Evolutionary conservation across 2,329 filamentous ascomycete genomes (phyloP), one percentile per base, ranked within the genome.

Genomic region (Shiraia sp.): DNA sequence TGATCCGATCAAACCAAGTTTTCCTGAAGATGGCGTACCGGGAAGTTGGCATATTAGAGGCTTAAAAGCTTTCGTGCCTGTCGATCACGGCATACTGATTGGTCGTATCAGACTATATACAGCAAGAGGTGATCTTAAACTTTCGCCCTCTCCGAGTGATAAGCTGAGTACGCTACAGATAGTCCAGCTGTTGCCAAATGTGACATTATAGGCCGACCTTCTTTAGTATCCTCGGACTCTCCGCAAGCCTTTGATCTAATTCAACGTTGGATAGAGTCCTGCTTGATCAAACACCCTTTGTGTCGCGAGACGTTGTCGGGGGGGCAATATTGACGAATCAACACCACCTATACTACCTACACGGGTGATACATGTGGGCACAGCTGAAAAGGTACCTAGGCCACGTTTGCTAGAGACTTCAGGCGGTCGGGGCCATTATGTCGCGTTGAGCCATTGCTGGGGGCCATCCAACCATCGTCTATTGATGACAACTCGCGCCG

Each of bases 361-460:
- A 14, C 46, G 52, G n/a, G 39, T 55, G 29, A 47, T 61, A 27
- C 44, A 59, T 32, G 49, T 57, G 26, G 42, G 48, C 17, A 34
- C 16, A 29, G 37, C 42, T n/a, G 42, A 47, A 31, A 36, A 36
- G 33, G 47, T 29, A 28, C 35, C 41, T 28, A 33, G 32, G 14
- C 55, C 55, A 30, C 47, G 49, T 22, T 32, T 59, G 36, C 31
- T 59, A 10, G 45, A 54, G 33, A 50, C 49, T 9, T 28, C 41
- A 32, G 44, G 36, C 27, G 42, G 23, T 29, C 42, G 42, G 37
- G 49, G 49, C 14, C 41, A 47, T 25, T 56, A 50, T 38, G 40
- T 50, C 13, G 46, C 51, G n/a, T 41, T 59, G 19, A 51, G 43
- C 33, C 54, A 61, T 35, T 59, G 57, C 35, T 58, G 55, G 57